Evolutionary conservation across 306 rosid genomes (phyloP).

Genomic region (Sophora flavescens): DNA sequence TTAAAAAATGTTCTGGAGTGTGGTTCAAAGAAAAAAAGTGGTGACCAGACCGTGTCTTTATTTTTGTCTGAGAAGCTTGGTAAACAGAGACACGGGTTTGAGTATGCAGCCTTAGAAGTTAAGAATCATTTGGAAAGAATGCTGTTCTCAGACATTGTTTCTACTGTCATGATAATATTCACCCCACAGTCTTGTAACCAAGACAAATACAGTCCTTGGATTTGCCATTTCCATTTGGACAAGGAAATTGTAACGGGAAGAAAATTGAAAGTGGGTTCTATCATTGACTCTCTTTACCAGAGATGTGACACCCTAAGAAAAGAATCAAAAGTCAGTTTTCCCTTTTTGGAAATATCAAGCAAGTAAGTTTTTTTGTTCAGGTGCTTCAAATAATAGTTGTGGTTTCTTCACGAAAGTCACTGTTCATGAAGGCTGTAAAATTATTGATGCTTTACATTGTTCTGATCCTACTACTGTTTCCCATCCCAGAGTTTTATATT

Average conservation of each 20-base stretch:
- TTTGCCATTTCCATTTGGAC: constrained; percentile 84
- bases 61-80: constrained; percentile 77
- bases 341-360: constrained; percentile 67
- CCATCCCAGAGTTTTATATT: constrained; percentile 9
- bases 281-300: constrained; percentile 61
- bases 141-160: constrained; percentile 69
- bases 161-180: constrained; percentile 76
- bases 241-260: constrained; percentile 67
- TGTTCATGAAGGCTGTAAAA: too few relatives aligned
- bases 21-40: constrained; percentile 68
- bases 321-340: constrained; percentile 52
- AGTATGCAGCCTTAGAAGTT: constrained; percentile 85
- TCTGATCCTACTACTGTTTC: not conserved
- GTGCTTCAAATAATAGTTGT: constrained; percentile 25
- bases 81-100: constrained; percentile 72
- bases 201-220: constrained; percentile 77
- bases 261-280: constrained; percentile 64
- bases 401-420: not conserved
- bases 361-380: constrained; percentile 61
- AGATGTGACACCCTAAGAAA: constrained; percentile 51
- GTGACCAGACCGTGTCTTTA: constrained; percentile 67
- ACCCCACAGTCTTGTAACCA: constrained; percentile 56
- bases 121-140: constrained; percentile 82
- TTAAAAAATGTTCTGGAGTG: constrained; percentile 89
- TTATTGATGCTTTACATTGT: too few relatives aligned